A percentile compares a stretch with the other conserved stretches of the same genome.
phyloP scores from a whole-genome alignment of 139 green algal genomes.

The Picochlorum sp. region DNA sequence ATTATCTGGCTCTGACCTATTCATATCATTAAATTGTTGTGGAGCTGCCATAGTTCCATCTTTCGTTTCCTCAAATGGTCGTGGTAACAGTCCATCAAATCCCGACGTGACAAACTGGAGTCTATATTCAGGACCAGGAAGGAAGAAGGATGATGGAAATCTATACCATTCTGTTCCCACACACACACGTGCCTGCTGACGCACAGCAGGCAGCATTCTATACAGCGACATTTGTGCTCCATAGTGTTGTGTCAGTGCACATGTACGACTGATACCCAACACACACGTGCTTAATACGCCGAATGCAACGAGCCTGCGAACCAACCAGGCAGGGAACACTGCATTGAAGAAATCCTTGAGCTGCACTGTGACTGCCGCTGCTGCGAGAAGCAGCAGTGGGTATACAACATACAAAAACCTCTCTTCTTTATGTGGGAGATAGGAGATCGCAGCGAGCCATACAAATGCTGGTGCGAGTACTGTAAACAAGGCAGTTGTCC shows the following conservation, averaged over 20 bases:
- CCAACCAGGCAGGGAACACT: not conserved
- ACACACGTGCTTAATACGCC: conserved; percentile 7
- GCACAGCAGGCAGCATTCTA: conserved; percentile 11
- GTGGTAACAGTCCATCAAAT: conserved; percentile 51
- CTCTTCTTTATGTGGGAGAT: conserved; percentile 78
- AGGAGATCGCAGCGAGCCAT: conserved; percentile 60
- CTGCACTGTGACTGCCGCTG: conserved; percentile 29
- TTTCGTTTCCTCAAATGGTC: conserved; percentile 23
- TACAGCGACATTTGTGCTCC: conserved; percentile 44
- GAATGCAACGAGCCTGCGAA: not conserved
- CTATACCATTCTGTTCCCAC: conserved; percentile 71
- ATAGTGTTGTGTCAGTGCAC: conserved; percentile 40
- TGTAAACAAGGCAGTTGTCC: no score
- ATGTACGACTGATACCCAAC: conserved; percentile 24
- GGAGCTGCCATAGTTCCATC: conserved; percentile 46
- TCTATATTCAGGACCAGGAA: conserved; percentile 47
- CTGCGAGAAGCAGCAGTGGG: conserved; percentile 51
- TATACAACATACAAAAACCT: conserved; percentile 74
- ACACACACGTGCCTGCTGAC: conserved; percentile 41
- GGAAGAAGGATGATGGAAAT: conserved; percentile 76
- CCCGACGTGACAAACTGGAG: conserved; percentile 60
- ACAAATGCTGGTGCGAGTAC: conserved; percentile 41
- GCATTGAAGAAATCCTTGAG: not conserved
- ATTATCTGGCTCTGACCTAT: conserved; percentile 30
- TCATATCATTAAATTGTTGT: conserved; percentile 52